phyloP scores from a whole-genome alignment of 768 basidiomycete genomes.

The Piloderma croceum region DNA sequence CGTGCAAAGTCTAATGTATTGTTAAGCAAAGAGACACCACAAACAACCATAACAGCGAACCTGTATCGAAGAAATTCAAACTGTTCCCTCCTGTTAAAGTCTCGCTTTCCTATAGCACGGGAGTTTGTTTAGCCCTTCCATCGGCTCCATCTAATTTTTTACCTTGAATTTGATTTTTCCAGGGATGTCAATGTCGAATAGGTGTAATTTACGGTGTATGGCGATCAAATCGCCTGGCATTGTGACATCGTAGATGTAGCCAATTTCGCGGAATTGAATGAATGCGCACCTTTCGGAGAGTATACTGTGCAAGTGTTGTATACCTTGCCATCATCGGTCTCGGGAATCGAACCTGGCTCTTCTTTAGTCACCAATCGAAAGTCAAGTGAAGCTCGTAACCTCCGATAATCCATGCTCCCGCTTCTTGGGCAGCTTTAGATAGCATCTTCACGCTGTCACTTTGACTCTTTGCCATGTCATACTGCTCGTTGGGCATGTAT shows the following conservation, averaged over 20 bases:
- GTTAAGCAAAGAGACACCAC: background rate
- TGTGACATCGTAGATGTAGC: too few relatives aligned
- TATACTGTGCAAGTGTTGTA: conserved; percentile 95
- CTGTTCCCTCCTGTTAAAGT: conserved; percentile 72
- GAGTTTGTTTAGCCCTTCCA: conserved; percentile 6
- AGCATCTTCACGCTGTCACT: conserved; percentile 83
- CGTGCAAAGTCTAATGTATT: conserved; percentile 78
- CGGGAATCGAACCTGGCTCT: conserved; percentile 85
- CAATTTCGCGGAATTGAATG: background rate
- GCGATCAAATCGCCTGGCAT: conserved; percentile 76
- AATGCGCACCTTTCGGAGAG: conserved; percentile 77
- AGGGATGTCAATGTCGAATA: conserved; percentile 97
- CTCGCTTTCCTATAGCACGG: conserved; percentile 68
- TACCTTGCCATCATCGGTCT: conserved; percentile 69
- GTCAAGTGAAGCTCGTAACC: conserved; percentile 39
- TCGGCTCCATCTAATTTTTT: background rate
- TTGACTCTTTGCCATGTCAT: conserved; percentile 46
- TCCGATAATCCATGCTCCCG: conserved; percentile 86
- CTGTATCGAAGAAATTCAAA: conserved; percentile 82
- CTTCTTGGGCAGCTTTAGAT: conserved; percentile 72
- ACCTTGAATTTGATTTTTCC: conserved; percentile 90
- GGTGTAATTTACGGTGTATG: conserved; percentile 88
- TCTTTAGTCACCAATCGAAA: background rate
- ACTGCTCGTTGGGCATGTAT: conserved; percentile 51
- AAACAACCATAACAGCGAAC: conserved; percentile 31